phyloP scores from a whole-genome alignment of 192 early-diverging fungal species.

The Backusella westeae region DNA sequence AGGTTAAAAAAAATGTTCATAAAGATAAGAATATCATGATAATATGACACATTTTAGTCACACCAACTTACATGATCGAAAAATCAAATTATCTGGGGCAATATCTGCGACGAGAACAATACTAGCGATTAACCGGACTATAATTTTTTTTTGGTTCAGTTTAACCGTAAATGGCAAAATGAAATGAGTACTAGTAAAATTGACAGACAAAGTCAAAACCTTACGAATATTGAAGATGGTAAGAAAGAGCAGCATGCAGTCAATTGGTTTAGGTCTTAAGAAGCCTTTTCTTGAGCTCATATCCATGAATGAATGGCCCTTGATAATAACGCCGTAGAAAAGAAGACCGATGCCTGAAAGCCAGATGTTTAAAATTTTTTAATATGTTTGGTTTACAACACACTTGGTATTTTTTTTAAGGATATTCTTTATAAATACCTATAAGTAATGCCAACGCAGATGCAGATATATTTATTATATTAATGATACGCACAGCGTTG shows the following conservation, averaged over 20 bases:
- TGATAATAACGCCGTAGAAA: not conserved
- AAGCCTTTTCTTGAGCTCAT: not conserved
- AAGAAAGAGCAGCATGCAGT: not conserved
- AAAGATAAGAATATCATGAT: too few species aligned
- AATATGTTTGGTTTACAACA: too few species aligned
- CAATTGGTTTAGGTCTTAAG: not conserved
- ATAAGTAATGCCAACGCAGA: conserved; percentile 17
- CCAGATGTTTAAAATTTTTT: too few species aligned
- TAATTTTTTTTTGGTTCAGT: not conserved
- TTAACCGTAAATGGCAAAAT: not conserved
- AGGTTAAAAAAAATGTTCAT: too few species aligned
- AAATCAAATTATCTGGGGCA: conserved; percentile 22
- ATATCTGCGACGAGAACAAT: conserved; percentile 20
- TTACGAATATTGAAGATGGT: not conserved
- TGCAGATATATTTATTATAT: conserved; percentile 14
- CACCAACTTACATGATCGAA: conserved; percentile 23
- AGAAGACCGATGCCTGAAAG: conserved; percentile 13
- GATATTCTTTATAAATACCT: conserved; percentile 5
- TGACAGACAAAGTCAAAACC: conserved; percentile 11
- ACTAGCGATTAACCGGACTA: conserved; percentile 19
- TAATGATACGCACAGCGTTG: conserved; percentile 11
- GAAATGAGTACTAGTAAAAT: not conserved
- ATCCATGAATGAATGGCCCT: not conserved
- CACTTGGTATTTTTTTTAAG: too few species aligned
- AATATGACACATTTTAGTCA: too few species aligned